Evolutionary conservation across 768 basidiomycete genomes (phyloP), one percentile per base, ranked within the genome.

Genomic region (Tulasnella sp.): DNA sequence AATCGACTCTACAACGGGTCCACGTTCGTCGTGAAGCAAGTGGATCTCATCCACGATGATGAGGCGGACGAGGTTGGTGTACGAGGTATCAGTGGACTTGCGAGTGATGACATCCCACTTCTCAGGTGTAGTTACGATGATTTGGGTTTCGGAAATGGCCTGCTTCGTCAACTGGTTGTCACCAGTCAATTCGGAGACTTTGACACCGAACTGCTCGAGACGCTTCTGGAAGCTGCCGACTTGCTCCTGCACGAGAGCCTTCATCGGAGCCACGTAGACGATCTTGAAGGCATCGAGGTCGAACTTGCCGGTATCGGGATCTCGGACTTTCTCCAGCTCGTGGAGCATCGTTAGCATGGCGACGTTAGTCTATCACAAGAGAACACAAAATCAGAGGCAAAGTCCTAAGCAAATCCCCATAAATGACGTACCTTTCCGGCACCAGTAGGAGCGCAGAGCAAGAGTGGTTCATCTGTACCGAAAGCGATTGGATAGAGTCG

Each of bases 71-170:
- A 99, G 91, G 84, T 98, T 98, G 72, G 96, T 98, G 85, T 99
- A 99, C 81, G 93, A 94, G 27, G 95, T 96, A 83, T 99, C 98
- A 0, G 97, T 97, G 82, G 92, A 94, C 87, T 99, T 99, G 83
- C 98, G 93, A 7, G 97, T 99, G 84, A 99, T 97, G 83, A 99
- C 98, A 82, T 99, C 97, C 95, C 96, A 99, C 85, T 99, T 99
- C 87, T 99, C 98, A 0, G 97, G 98, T 0, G 98, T 99, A 0
- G 97, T 98, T 81, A 99, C 96, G 85, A 99, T 98, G 83, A 99
- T 95, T 84, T 99, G 97, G 0, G 97, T 98, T 83, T 97, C 96
- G 12, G 96, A 87, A 77, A 99, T 98, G 85, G 99, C 97, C 81
- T 94, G 92, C 85, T 99, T 99, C 77, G 97, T 99, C 90, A 99